Conservation (phyloP, 352 stramenopile species). For the Phytophthora quininea region DNA sequence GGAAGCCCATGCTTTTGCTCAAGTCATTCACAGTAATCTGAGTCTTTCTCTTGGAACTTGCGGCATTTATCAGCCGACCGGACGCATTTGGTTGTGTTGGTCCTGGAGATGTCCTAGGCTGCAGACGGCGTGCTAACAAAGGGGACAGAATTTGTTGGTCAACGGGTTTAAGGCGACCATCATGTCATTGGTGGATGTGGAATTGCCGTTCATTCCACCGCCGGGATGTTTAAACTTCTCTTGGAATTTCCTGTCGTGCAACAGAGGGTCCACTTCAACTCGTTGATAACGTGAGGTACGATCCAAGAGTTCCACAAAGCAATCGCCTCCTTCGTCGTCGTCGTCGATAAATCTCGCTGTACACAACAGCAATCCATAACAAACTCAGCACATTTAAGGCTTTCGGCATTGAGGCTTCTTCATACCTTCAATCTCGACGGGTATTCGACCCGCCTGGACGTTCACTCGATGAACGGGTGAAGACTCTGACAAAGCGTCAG, state of each 20-base stretch:
- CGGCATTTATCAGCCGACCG: background rate
- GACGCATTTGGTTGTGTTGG: background rate
- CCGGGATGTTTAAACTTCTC: conserved; percentile 55
- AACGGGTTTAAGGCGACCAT: conserved; percentile 45
- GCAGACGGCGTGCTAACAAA: conserved; percentile 54
- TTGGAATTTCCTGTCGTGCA: conserved; percentile 64
- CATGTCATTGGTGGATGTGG: conserved; percentile 48
- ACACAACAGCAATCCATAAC: background rate
- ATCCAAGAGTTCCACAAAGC: conserved; percentile 69
- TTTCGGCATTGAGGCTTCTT: background rate
- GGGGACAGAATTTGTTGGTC: conserved; percentile 65
- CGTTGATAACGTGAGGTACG: conserved; percentile 54
- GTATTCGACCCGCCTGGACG: conserved; percentile 41
- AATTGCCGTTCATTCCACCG: conserved; percentile 25
- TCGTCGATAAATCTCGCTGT: conserved; percentile 27
- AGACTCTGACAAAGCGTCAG: conserved; percentile 13
- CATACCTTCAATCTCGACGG: conserved; percentile 33
- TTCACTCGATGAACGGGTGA: conserved; percentile 32
- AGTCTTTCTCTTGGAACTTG: background rate
- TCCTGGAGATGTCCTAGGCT: conserved; percentile 10
- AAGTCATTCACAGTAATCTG: conserved; percentile 7
- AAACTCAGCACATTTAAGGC: background rate
- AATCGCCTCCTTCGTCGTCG: conserved; percentile 39
- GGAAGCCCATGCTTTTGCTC: background rate
- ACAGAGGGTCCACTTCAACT: conserved; percentile 56